These are phyloP conservation scores for Rutstroemia sp. DNA, from an alignment of 2,329 filamentous ascomycete species.

Conservation along the genomic window DNA sequence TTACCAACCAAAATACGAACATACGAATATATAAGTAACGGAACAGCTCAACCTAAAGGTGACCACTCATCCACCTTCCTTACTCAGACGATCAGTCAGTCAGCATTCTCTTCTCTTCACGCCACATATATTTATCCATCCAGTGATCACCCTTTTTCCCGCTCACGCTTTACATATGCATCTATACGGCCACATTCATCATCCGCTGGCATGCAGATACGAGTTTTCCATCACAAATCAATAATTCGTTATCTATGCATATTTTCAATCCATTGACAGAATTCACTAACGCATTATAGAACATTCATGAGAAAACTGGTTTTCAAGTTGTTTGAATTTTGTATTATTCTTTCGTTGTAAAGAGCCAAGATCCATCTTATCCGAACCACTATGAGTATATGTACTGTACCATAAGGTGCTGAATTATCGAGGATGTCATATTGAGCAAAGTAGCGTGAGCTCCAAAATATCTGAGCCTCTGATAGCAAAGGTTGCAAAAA, in stretches of 20 bases:
- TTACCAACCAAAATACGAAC: too few species aligned
- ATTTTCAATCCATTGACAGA: not conserved
- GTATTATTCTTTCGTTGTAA: conserved; percentile 3
- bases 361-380: conserved; percentile 6
- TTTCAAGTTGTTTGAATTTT: not conserved
- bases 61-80: too few species aligned
- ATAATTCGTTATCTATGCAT: not conserved
- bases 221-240: not conserved
- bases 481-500: not conserved
- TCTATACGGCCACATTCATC: too few species aligned
- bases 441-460: conserved; percentile 15
- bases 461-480: conserved; percentile 16
- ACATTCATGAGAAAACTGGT: not conserved
- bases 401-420: conserved; percentile 17
- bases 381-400: conserved; percentile 12
- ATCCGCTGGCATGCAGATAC: not conserved
- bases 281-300: not conserved
- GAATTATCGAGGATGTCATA: conserved; percentile 13
- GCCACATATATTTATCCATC: too few species aligned
- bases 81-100: too few species aligned
- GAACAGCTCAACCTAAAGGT: too few species aligned
- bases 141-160: too few species aligned
- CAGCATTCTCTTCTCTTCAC: too few species aligned
- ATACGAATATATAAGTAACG: too few species aligned
- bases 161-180: too few species aligned